These are phyloP conservation scores for Chlamydomonas schloesseri DNA, from an alignment of 139 green algal genomes.

Conservation along the genomic window DNA sequence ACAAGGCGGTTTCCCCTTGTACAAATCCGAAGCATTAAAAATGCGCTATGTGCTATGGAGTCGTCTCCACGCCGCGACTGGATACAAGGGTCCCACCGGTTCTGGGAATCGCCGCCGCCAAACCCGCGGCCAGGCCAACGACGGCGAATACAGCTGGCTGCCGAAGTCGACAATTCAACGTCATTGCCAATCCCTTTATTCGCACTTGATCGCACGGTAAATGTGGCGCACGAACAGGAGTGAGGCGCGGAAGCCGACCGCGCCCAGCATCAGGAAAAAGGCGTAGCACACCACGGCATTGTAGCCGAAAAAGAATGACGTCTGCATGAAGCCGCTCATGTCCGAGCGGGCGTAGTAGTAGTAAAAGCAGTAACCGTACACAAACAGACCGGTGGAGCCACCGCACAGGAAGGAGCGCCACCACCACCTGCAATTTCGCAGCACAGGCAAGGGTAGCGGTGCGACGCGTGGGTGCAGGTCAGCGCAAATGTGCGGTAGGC, in stretches of 20 bases:
- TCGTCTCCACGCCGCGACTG: too few relatives aligned
- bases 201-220: constrained; percentile 74
- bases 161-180: too few relatives aligned
- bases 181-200: constrained; percentile 39
- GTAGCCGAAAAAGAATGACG: constrained; percentile 89
- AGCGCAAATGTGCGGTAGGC: too few relatives aligned
- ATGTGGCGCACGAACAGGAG: constrained; percentile 82
- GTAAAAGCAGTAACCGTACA: constrained; percentile 98
- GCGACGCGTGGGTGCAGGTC: not conserved
- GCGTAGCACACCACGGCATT: constrained; percentile 83
- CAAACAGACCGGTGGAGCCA: constrained; percentile 95
- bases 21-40: too few relatives aligned
- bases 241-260: constrained; percentile 79
- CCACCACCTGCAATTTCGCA: constrained; percentile 80
- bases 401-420: constrained; percentile 96
- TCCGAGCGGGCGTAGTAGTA: constrained; percentile 92
- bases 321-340: constrained; percentile 91
- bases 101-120: too few relatives aligned
- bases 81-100: too few relatives aligned
- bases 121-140: too few relatives aligned
- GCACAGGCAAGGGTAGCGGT: constrained; percentile 65
- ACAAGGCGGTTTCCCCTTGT: too few relatives aligned
- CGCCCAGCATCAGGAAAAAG: constrained; percentile 91
- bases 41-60: too few relatives aligned
- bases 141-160: too few relatives aligned